Conservation (phyloP, 2,329 filamentous ascomycete species). For the Emericellopsis cladophorae region DNA sequence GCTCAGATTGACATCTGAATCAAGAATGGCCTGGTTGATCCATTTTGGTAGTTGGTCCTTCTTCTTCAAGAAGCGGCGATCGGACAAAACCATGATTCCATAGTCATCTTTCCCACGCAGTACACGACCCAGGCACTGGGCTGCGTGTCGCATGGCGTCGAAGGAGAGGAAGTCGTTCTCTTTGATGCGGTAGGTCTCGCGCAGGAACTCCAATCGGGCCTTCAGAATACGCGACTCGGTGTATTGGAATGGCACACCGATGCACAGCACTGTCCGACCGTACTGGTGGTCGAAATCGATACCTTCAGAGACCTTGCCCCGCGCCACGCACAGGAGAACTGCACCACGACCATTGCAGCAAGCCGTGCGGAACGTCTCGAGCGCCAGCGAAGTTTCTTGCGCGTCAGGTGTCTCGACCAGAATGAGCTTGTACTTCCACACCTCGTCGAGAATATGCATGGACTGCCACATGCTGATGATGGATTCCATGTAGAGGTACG, state of each 20-base stretch:
- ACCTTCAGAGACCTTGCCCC: slow-evolving; percentile 93
- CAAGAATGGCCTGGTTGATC: slow-evolving; percentile 81
- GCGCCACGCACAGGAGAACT: slow-evolving; percentile 84
- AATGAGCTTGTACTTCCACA: slow-evolving; percentile 99
- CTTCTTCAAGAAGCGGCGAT: slow-evolving; percentile 89
- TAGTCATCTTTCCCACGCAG: slow-evolving; percentile 96
- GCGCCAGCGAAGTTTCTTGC: slow-evolving; percentile 87
- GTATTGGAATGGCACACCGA: slow-evolving; percentile 97
- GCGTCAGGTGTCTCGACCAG: slow-evolving; percentile 95
- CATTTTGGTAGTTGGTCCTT: slow-evolving; percentile 84
- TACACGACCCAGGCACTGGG: slow-evolving; percentile 90
- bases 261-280: slow-evolving; percentile 87
- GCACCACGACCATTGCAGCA: slow-evolving; percentile 95
- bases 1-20: slow-evolving; percentile 78
- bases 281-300: slow-evolving; percentile 99
- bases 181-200: slow-evolving; percentile 91
- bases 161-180: slow-evolving; percentile 98
- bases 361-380: slow-evolving; percentile 94
- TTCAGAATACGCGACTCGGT: slow-evolving; percentile 96
- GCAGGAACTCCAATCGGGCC: slow-evolving; percentile 86
- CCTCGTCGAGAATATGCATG: slow-evolving; percentile 93
- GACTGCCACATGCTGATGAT: slow-evolving; percentile 99
- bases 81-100: slow-evolving; percentile 97
- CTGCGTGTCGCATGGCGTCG: slow-evolving; percentile 98
- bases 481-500: slow-evolving; percentile 97